Evolutionary conservation across 257 asterid genomes (phyloP), one percentile per base, ranked within the genome.

Genomic region (Salvia hispanica): DNA sequence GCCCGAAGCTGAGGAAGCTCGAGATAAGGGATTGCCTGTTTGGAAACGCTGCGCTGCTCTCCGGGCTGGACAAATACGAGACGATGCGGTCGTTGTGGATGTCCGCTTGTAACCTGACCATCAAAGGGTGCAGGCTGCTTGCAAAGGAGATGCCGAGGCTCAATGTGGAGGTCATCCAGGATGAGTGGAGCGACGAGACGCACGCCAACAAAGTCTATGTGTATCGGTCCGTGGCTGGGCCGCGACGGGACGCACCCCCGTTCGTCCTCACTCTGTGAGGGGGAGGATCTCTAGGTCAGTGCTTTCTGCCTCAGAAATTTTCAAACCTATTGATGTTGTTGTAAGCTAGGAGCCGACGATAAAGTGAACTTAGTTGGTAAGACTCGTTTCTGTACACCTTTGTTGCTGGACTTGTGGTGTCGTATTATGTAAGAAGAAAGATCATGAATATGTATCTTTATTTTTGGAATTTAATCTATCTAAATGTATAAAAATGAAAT

Each of bases 21-120:
- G 97, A 91, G 83, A 91, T 91, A 57, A 71, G 97, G 69, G 97
- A 91, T 68, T 83, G 95, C 59, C 97, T 93, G 1, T 91, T 83
- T 15, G 97, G 97, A 8, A 75, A 91, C 36, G 81, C 76, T 10
- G 96, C 96, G 39, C 76, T 91, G 31, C 74, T 91, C 9, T 79
- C 88, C 16, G 95, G 93, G 3, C 37, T 70, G 14, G 87, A 73
- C 62, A 88, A 86, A 67, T 91, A 91, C 25, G 96, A 83, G 72
- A 77, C 62, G 70, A 91, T 91, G 96, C 61, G 95, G 66, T 91
- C 95, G 0, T 76, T 91, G 16, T 91, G 96, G 97, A 91, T 91
- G 91, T 91, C 97, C 7, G 66, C 86, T 11, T 91, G 96, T 64
- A 72, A 69, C 7, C 82, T 91, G 40, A 88, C 93, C 2, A 71